Evolutionary conservation across 1,284 basidiomycete species (phyloP), one percentile per base, ranked within the genome.

Genomic region (Entoloma clypeatum): DNA sequence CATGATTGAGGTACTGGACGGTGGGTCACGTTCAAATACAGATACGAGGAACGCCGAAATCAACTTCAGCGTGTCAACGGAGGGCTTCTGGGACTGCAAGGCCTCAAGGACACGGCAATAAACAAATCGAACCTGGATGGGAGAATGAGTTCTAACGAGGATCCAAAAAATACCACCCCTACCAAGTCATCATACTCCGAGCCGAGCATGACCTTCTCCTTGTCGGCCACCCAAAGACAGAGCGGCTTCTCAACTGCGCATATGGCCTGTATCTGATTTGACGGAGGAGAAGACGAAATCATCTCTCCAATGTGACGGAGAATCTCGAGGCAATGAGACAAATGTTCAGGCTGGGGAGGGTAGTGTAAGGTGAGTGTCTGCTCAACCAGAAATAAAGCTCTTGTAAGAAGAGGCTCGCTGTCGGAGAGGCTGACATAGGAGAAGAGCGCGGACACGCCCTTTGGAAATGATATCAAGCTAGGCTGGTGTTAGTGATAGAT

Each of bases 151-250:
- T 19, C 22, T 35, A 18, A 22, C 7, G 14, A n/a, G 6, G 29
- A 9, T 37, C 27, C 26, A 19, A 25, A 22, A 31, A 18, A 17
- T 19, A 22, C 46, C 7, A 26, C 29, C 63, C 71, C 28, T 56
- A 81, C 80, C 39, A 72, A 48, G 28, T 63, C 56, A 41, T 70
- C 72, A 41, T 76, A 72, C 22, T 75, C 68, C 4, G 63, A 50
- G 9, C 67, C 62, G 4, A 60, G 51, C 32, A 81, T 57, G 10
- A 64, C 41, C 19, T 63, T 56, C 0, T 49, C 30, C 36, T 66
- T 62, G 47, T 82, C 79, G 32, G 62, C 63, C 21, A 81, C 67
- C 80, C 79, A 83, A 19, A 60, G 46, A 39, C 60, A 62, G 3
- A 80, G 50, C 17, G 73, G 57, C 13, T 60, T 50, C n/a, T 66